Percentiles rank a stretch among this genome's conserved stretches.
Evolutionary conservation across 768 basidiomycete genomes (phyloP).

Genomic region (Lepiota venenata): DNA sequence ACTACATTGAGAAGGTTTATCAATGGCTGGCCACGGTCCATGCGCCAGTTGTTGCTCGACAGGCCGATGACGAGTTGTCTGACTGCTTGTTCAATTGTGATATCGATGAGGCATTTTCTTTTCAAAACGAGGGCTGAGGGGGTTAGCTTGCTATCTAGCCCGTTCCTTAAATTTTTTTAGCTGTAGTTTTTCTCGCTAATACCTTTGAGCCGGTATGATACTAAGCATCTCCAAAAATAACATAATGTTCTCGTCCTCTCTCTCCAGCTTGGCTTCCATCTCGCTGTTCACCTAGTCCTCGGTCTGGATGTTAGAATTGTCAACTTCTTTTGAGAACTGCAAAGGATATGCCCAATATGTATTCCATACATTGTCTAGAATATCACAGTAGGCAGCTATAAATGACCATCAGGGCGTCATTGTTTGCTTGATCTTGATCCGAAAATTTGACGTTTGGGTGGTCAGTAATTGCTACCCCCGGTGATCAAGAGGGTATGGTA

Average conservation of each 20-base stretch:
- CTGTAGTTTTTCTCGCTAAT: too few species aligned
- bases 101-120: too few species aligned
- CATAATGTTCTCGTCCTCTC: constrained; percentile 9
- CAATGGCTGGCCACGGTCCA: too few species aligned
- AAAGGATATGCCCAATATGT: constrained; percentile 24
- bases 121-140: too few species aligned
- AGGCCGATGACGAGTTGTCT: too few species aligned
- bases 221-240: constrained; percentile 12
- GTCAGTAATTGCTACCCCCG: constrained; percentile 25
- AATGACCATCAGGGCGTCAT: constrained; percentile 20
- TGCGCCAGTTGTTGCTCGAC: too few species aligned
- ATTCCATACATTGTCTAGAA: constrained; percentile 20
- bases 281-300: constrained; percentile 33
- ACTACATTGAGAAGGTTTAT: too few species aligned
- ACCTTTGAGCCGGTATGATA: too few species aligned
- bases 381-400: constrained; percentile 28
- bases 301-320: neutral
- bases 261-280: neutral
- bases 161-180: too few species aligned
- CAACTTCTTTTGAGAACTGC: neutral
- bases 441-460: constrained; percentile 14
- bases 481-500: constrained; percentile 29
- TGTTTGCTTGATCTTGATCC: constrained; percentile 12
- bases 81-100: too few species aligned
- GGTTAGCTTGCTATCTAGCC: too few species aligned